phyloP scores from a whole-genome alignment of 2,329 filamentous ascomycete species.

The Penicillium verrucosum region DNA sequence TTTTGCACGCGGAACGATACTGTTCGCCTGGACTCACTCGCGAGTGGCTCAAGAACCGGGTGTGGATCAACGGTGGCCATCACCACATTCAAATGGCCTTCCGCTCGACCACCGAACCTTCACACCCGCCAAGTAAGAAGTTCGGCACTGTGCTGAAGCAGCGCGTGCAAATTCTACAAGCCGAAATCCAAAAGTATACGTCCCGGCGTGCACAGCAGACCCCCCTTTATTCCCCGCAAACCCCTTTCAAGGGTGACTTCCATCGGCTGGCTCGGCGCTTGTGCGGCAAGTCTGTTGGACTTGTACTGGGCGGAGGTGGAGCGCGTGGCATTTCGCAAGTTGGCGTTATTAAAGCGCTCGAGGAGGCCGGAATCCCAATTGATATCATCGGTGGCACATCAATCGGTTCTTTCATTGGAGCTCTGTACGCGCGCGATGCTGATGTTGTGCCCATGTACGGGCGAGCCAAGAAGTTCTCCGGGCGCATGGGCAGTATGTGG shows the following conservation, averaged over 20 bases:
- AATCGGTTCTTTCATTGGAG: constrained; percentile 93
- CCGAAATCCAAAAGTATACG: constrained; percentile 97
- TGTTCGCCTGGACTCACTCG: constrained; percentile 80
- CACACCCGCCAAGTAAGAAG: constrained; percentile 70
- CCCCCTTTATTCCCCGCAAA: constrained; percentile 85
- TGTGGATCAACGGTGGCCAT: constrained; percentile 98
- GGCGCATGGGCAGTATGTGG: constrained; percentile 99
- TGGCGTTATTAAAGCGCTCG: constrained; percentile 88
- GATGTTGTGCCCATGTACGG: constrained; percentile 97
- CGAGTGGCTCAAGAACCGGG: constrained; percentile 83
- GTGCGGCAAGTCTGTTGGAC: constrained; percentile 88
- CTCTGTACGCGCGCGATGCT: constrained; percentile 90
- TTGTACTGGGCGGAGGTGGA: constrained; percentile 91
- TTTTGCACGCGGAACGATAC: constrained; percentile 85
- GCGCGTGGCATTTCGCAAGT: constrained; percentile 90
- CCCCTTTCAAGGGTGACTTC: constrained; percentile 93
- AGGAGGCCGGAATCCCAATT: constrained; percentile 94
- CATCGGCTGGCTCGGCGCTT: constrained; percentile 85
- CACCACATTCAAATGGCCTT: constrained; percentile 97
- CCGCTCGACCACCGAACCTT: constrained; percentile 69
- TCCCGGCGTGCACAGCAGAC: constrained; percentile 86
- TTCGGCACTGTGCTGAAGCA: constrained; percentile 86
- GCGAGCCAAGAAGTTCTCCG: constrained; percentile 92
- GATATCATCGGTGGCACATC: constrained; percentile 95
- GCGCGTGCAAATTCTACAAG: constrained; percentile 88